Base-by-base conservation (phyloP, 768 basidiomycete genomes). In the Rhodotorula toruloides region DNA sequence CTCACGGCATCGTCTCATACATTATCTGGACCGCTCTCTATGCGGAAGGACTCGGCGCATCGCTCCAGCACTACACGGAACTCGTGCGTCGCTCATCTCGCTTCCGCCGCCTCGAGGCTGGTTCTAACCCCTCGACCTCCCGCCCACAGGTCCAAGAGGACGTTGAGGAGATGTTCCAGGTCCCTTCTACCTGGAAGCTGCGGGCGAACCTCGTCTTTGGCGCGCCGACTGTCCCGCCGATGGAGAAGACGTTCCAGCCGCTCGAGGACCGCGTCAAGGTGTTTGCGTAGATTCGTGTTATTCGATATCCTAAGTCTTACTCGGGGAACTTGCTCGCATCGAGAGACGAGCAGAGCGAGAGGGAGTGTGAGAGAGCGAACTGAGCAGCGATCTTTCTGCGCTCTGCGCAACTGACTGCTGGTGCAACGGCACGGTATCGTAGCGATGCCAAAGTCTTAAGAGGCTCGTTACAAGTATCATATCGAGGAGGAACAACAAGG, bases 21-120 rank as follows among this genome's bases (percentile, higher is more conserved):
- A 71, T 74, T 66, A 67, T 75, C 50, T 79, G 79, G 79, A 77
- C 76, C 32, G 74, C 77, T 0, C 66, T 80, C 19, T 72, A 73
- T 46, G 62, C 63, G 27, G 77, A 78, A 50, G 78, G 78, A 16
- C 68, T 78, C 57, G 79, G 79, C 54, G 78, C 77, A 16, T 37
- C n/a, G 39, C 34, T 62, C 3, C 54, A 72, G 73, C 75, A 73
- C 62, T 76, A 74, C 64, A 62, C 52, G 65, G 64, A 66, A n/a
- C 63, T 76, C 53, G 44, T 46, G 8, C 11, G 44, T 46, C 44
- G 11, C 44, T 46, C 21, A 25, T 46, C 22, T n/a, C n/a, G n/a
- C n/a, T n/a, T n/a, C n/a, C n/a, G n/a, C n/a, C n/a, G n/a, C n/a
- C n/a, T n/a, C n/a, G n/a, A n/a, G n/a, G n/a, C n/a, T n/a, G n/a